These are phyloP conservation scores for Globisporangium heterothallicum DNA, from an alignment of 352 stramenopile genomes.

Conservation along the genomic window DNA sequence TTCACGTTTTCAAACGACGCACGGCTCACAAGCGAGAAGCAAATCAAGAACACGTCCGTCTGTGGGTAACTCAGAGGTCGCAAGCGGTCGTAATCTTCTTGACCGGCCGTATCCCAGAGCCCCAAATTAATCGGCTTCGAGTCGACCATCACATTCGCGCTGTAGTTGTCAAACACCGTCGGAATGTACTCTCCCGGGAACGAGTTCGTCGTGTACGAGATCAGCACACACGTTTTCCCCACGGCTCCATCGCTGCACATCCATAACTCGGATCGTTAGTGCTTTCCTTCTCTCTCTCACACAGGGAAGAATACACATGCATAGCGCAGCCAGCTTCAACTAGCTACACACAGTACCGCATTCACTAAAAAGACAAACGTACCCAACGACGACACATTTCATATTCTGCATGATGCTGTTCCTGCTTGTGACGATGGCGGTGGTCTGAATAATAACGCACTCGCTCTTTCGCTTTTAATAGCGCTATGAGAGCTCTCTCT, in stretches of 20 bases:
- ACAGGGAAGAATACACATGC: background rate
- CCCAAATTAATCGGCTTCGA: slow-evolving; percentile 94
- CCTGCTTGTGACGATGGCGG: no score
- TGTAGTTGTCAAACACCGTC: slow-evolving; percentile 95
- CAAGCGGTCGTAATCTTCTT: slow-evolving; percentile 96
- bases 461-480: slow-evolving; percentile 6
- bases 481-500: background rate
- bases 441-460: background rate
- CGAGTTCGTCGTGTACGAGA: slow-evolving; percentile 96
- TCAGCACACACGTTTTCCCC: slow-evolving; percentile 95
- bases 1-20: slow-evolving; percentile 95
- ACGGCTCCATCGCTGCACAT: slow-evolving; percentile 91
- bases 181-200: slow-evolving; percentile 97
- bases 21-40: slow-evolving; percentile 92
- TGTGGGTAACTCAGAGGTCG: slow-evolving; percentile 94
- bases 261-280: slow-evolving; percentile 8
- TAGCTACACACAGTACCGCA: background rate
- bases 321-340: slow-evolving; percentile 6
- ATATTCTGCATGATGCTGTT: slow-evolving; percentile 98
- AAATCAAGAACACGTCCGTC: slow-evolving; percentile 96
- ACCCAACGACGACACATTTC: slow-evolving; percentile 92
- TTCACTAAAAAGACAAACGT: slow-evolving; percentile 15
- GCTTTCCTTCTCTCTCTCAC: no score
- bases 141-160: slow-evolving; percentile 91
- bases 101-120: slow-evolving; percentile 95